Evolutionary conservation across 441 rosid species (phyloP).

Genomic region (Breynia disticha): DNA sequence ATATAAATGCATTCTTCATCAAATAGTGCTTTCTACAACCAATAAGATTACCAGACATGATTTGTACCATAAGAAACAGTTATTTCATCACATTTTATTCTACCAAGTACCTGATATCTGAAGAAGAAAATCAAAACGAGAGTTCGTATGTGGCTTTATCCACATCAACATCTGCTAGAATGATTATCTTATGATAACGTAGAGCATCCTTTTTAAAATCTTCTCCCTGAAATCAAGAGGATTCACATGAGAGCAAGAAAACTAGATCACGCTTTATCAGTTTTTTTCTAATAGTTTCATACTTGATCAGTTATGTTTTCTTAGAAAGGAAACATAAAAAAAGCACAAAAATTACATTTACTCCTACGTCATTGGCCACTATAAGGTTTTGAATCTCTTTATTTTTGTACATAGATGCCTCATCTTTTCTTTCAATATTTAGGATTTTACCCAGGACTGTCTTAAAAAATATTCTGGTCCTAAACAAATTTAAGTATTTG

Average conservation of each 20-base stretch:
- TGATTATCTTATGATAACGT: conserved; percentile 93
- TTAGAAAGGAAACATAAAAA: neutral
- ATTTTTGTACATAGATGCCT: conserved; percentile 93
- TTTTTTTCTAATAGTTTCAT: too few relatives aligned
- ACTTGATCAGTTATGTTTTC: neutral
- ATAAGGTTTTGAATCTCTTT: conserved; percentile 95
- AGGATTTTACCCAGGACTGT: conserved; percentile 95
- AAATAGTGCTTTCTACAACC: conserved; percentile 71
- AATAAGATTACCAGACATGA: conserved; percentile 7
- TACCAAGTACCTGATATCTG: conserved; percentile 75
- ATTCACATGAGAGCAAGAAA: conserved; percentile 8
- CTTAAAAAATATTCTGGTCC: too few relatives aligned
- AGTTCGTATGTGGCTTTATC: conserved; percentile 97
- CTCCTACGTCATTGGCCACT: conserved; percentile 89
- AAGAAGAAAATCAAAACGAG: conserved; percentile 83
- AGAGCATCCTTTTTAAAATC: conserved; percentile 72
- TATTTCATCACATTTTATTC: conserved; percentile 2
- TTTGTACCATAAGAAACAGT: neutral
- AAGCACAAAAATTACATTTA: conserved; percentile 41
- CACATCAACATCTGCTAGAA: conserved; percentile 96
- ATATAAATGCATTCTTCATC: conserved; percentile 88
- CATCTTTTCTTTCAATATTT: conserved; percentile 89
- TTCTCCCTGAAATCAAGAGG: conserved; percentile 56
- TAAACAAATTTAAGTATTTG: conserved; percentile 5
- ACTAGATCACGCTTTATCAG: conserved; percentile 2